Base-by-base conservation (phyloP, 306 rosid species). In the Prunus campanulata region DNA sequence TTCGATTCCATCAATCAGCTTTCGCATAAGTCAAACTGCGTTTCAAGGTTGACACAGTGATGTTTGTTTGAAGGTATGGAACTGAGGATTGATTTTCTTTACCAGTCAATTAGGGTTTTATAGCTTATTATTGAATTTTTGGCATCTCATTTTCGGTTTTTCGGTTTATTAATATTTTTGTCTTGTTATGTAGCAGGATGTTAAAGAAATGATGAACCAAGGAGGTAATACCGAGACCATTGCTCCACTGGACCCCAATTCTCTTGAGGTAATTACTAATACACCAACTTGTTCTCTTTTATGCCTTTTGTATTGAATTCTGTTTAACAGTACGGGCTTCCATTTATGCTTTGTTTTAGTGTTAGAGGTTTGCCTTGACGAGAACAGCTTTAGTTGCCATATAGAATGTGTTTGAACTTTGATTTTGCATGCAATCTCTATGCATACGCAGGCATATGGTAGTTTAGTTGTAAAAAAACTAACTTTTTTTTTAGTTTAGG, bases 151-250 rank as follows among this genome's bases (percentile, higher is more conserved):
- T 57, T 68, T 77, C 24, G 24, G 50, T 47, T 46, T 18, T 5
- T 79, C 18, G 60, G 66, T 51, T 76, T 25, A 55, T 72, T 52
- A 42, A 30, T 39, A 57, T 71, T 59, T 70, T 79, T 50, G 66
- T 77, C 29, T 78, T 63, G 18, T 61, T 39, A 30, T 20, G 32
- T 57, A 77, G 59, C 72, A 85, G 94, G 86, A 81, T 92, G 85
- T 78, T 81, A 59, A 69, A 75, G 72, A 77, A 74, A 90, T 78
- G 93, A 85, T 91, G 80, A 95, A 90, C 51, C 96, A 92, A 85
- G 96, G 92, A 82, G 86, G 87, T 77, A 84, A 82, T 77, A 84
- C 91, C 20, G 97, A 90, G 88, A 87, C 93, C 80, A 76, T 95
- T 66, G 80, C 90, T 76, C 83, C 89, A 2, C 82, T 59, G 18